Evolutionary conservation across 2,329 filamentous ascomycete genomes (phyloP).

Genomic region (Penicillium paneum): DNA sequence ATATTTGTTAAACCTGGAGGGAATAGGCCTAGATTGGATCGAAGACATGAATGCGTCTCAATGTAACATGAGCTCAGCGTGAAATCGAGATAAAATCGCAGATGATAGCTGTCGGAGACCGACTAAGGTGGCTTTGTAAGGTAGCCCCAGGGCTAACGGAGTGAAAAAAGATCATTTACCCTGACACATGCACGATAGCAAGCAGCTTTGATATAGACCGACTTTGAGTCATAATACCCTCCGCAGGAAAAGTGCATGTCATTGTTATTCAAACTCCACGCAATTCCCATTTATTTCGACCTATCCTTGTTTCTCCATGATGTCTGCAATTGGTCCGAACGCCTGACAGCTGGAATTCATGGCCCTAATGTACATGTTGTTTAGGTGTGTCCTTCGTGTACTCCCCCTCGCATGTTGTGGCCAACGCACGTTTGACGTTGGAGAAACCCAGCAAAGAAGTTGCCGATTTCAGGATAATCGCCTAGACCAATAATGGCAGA

Average conservation of each 20-base stretch:
- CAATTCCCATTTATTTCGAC: not conserved
- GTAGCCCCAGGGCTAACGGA: not conserved
- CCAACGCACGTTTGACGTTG: conserved; percentile 19
- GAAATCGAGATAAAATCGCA: not conserved
- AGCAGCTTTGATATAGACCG: not conserved
- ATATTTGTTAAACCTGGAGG: not conserved
- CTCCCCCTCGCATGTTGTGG: not conserved
- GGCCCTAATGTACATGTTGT: not conserved
- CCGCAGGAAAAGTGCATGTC: no score
- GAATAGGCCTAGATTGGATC: not conserved
- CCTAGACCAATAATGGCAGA: conserved; percentile 37
- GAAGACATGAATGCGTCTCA: not conserved
- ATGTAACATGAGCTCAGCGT: not conserved
- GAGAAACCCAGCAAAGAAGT: conserved; percentile 38
- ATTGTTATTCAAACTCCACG: not conserved
- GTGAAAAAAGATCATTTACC: no score
- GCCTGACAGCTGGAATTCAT: not conserved
- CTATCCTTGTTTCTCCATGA: not conserved
- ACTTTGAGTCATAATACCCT: no score
- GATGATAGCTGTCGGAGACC: not conserved
- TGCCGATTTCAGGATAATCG: conserved; percentile 32
- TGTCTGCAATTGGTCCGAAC: not conserved
- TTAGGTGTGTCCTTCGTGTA: not conserved
- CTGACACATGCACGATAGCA: not conserved
- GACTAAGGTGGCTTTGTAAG: not conserved